Base-by-base conservation (phyloP, 1,284 basidiomycete species). In the Pseudozyma sp. region DNA sequence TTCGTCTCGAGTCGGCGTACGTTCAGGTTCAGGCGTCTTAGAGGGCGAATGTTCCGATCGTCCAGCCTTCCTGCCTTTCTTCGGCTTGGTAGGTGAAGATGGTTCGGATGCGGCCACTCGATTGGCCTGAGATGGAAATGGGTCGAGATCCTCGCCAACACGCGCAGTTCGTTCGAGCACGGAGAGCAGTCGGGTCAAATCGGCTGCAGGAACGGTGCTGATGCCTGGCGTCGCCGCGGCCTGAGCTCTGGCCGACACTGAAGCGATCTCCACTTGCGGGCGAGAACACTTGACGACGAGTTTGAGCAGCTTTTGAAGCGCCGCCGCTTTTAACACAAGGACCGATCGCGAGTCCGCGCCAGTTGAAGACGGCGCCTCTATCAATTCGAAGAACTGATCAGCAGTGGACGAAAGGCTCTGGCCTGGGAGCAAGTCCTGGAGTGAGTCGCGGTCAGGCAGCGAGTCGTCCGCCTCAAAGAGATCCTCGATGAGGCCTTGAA, bases 401-500 rank as follows among this genome's bases (percentile, higher is more conserved):
- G 91, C 90, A 13, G 90, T 85, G 2, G 86, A 79, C 1, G 90
- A 90, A 79, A 95, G 94, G 83, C 89, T 92, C 5, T 90, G 89
- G 6, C 81, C 76, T 0, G 70, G 49, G 0, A 65, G 52, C 13
- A 93, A 85, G 59, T 90, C 89, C 13, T 86, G 81, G 5, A 87
- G 71, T 43, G 89, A 88, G 1, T 89, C 86, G 64, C 92, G 90
- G 1, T 91, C 88, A 2, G 92, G 89, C 19, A 96, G 87, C 0
- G 89, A 85, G 81, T 96, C 94, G 80, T 95, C 92, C 0, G 93
- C 92, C 82, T 95, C 93, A 74, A 95, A 92, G 19, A 96, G 89
- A 61, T 95, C 93, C 68, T 95, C 93, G 1, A 95, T 87, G 18
- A 91, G 83, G 7, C 88, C 87, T 2, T 87, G 87, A 6, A 96